These are phyloP conservation scores for Erodium moschatum DNA, from an alignment of 441 rosid species.

Conservation along the genomic window DNA sequence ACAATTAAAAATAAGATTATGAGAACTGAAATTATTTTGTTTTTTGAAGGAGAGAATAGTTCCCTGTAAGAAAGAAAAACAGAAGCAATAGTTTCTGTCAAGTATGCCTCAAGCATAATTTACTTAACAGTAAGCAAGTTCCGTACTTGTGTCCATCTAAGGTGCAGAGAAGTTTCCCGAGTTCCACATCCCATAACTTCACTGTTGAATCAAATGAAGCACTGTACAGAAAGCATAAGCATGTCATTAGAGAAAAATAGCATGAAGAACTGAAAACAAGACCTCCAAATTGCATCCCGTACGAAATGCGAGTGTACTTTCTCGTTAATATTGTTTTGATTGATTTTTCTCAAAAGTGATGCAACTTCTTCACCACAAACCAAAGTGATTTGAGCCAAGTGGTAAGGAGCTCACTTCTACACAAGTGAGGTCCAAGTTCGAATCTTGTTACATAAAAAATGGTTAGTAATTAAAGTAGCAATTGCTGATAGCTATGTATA, in stretches of 20 bases:
- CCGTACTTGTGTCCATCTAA: conserved; percentile 90
- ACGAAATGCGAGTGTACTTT: conserved; percentile 2
- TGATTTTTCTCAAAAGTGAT: background rate
- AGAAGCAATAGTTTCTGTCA: background rate
- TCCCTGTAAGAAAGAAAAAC: background rate
- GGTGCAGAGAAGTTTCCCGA: conserved; percentile 72
- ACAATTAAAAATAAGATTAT: conserved; percentile 13
- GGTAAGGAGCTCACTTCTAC: no score
- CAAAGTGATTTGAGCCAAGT: no score
- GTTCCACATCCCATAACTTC: conserved; percentile 92
- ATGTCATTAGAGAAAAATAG: background rate
- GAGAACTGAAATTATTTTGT: background rate
- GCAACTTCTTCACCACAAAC: background rate
- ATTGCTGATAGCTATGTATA: no score
- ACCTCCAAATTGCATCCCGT: background rate
- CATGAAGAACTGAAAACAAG: background rate
- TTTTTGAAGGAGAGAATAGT: background rate
- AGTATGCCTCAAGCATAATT: background rate
- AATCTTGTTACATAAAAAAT: no score
- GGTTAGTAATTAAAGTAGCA: no score
- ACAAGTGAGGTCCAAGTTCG: no score
- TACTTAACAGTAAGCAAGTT: conserved; percentile 7
- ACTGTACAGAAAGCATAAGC: conserved; percentile 30
- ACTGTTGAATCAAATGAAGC: conserved; percentile 97
- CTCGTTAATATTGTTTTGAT: background rate